phyloP scores from a whole-genome alignment of 2,329 filamentous ascomycete genomes.

The Xylariaceae sp. region DNA sequence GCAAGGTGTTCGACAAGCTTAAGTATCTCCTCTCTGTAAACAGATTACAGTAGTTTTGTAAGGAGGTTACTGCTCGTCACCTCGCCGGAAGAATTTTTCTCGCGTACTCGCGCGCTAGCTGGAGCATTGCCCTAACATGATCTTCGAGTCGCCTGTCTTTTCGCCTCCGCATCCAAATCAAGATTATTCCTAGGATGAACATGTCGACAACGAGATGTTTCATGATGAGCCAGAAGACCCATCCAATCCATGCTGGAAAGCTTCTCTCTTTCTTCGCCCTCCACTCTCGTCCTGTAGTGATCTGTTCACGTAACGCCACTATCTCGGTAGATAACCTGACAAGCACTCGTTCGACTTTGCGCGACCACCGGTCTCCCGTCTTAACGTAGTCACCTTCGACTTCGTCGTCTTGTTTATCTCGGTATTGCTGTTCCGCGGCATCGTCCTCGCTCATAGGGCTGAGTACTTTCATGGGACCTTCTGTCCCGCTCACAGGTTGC shows the following conservation, averaged over 20 bases:
- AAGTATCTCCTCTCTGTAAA: too few species aligned
- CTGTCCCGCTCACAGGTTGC: conserved; percentile 54
- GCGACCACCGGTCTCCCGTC: conserved; percentile 71
- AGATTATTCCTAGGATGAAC: conserved; percentile 66
- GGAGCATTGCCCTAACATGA: conserved; percentile 69
- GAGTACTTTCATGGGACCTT: conserved; percentile 70
- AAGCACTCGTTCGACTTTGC: conserved; percentile 81
- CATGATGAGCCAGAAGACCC: conserved; percentile 70
- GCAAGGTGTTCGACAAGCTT: too few species aligned
- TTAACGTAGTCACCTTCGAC: conserved; percentile 48
- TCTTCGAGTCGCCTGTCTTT: conserved; percentile 76
- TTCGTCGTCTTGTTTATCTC: conserved; percentile 53
- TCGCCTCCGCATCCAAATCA: conserved; percentile 74
- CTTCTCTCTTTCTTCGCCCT: conserved; percentile 68
- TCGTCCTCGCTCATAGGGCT: conserved; percentile 88
- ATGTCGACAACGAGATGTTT: conserved; percentile 79
- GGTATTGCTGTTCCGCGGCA: conserved; percentile 64
- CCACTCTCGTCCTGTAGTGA: conserved; percentile 77
- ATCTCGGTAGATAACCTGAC: conserved; percentile 92
- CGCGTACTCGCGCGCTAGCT: conserved; percentile 62
- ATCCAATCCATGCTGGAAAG: conserved; percentile 71
- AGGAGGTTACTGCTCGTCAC: conserved; percentile 50
- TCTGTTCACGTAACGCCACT: conserved; percentile 88
- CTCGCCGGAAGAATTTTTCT: conserved; percentile 64
- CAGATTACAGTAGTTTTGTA: too few species aligned